Evolutionary conservation across 805 yeast species (phyloP), one percentile per base, ranked within the genome.

Genomic region (Kodamaea leandrae): DNA sequence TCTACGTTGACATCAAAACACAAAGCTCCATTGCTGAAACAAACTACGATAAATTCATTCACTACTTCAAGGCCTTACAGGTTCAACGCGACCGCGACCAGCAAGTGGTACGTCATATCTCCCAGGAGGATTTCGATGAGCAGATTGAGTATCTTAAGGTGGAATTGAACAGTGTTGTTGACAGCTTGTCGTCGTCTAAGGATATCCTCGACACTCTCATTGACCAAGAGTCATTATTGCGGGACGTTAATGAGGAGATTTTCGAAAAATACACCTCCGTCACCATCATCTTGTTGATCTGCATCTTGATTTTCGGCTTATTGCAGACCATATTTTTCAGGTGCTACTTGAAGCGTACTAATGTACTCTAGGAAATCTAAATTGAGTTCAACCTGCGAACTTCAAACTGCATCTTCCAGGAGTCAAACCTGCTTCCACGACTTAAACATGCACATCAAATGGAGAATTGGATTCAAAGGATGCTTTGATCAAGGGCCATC

Each of bases 191-290:
- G 26, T 51, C 54, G 28, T 58, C 69, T 2, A 63, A 59, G 29
- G 32, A 42, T 3, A 54, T 59, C 7, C 51, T 68, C 13, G 28
- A 50, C 24, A 53, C 55, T 15, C 51, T 69, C 29, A 46, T 64
- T 48, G 56, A 57, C 15, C 64, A 63, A 36, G 73, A 69, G 44
- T 54, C 43, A 15, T 53, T 50, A 41, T 49, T 69, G 27, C 46
- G 75, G 45, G 65, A 66, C 41, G 59, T 57, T 28, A 69, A 69
- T 47, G 75, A 69, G 44, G 53, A 51, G 17, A 68, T 69, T 25
- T 69, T 48, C 37, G 52, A 58, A 18, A 57, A 57, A 13, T 67
- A 65, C 50, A 63, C 72, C 14, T 42, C 44, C 17, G 43, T 54
- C n/a, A 49, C 68, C 13, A 51, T 62, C 24, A 36, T 53, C 4